Base-by-base conservation (phyloP, 108 stramenopile genomes). In the Cyclotella sp. region DNA sequence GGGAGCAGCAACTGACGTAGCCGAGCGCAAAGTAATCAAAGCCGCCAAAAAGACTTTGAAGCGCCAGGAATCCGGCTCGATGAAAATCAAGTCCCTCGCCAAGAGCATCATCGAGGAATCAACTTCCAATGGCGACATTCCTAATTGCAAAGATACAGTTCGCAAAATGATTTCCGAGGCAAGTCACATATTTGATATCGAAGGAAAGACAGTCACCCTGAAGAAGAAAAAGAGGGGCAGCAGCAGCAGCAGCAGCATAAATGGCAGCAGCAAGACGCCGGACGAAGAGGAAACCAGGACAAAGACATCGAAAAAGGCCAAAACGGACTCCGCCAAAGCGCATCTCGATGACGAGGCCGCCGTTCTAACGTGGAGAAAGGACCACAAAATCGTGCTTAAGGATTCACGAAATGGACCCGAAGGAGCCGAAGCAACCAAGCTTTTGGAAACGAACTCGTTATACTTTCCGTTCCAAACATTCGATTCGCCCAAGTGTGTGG, bases 311-410 rank as follows among this genome's bases (percentile, higher is more conserved):
- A 80, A 70, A 47, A 85, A 78, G 74, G 22, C 22, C 22, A 64
- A 30, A 24, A 47, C 86, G 45, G 65, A 67, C 29, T 73, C 68
- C 46, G 24, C 78, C 40, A 14, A 55, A 27, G 14, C 72, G 44
- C 26, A 71, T 41, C 15, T 77, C 66, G 19, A 53, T 8, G 76
- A 72, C 22, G 44, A 59, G 68, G 69, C 61, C 19, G 43, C 85
- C 58, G 79, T 90, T 49, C 78, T 83, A 44, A 61, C 70, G 28
- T 96, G 94, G 95, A 77, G 97, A 40, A 83, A 86, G 59, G 75
- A 85, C 22, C 75, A 96, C 74, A 91, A 95, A 73, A 95, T 97
- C 78, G 89, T 95, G n/a, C 67, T 96, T 52, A 87, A 76, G 73
- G 84, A 90, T 63, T 62, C 88, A 9, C 87, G 78, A 11, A 86